Evolutionary conservation across 495 filamentous ascomycete genomes (phyloP), one percentile per base, ranked within the genome.

Genomic region (Gamarada debralockiae): DNA sequence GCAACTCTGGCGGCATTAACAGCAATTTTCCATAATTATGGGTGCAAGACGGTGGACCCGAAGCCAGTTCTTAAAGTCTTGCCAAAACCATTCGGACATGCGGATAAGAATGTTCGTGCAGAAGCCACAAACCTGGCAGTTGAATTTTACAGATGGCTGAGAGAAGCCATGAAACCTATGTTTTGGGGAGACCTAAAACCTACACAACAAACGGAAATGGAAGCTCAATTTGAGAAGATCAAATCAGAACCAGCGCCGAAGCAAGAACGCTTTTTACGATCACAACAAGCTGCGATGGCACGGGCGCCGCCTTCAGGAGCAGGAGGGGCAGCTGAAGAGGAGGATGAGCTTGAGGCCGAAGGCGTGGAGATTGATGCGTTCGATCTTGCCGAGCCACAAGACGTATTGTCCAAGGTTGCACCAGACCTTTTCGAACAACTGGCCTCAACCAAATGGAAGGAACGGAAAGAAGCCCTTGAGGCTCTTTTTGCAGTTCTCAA

Each of bases 121-220:
- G 95, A 97, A 69, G 89, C 90, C 23, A 92, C 93, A 44, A 90
- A 86, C 57, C 74, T 99, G 24, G 85, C 91, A 0, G 92, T 96
- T 44, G 95, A 97, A 61, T 80, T 99, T 39, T 99, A 97, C 69
- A 77, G 95, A 66, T 99, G 95, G 95, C 78, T 99, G 25, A 86
- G 89, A 53, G 95, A 99, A 50, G 95, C 92, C 2, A 97, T 99
- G 79, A 99, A 99, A 66, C 89, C 92, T 15, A 83, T 96, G 65
- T 99, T 99, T 65, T 99, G 92, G 90, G 81, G 80, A 37, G 95
- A 97, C 37, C 69, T 99, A 53, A 99, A 99, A 67, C 89, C 91
- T 2, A 91, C 95, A 1, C 95, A 99, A 58, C 95, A 99, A 65
- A 81, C 82, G 55, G 95, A 99, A 65, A 67, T 99, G 48, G 95